Conservation (phyloP, 192 early-diverging fungal species). For the Backusella luteola region DNA sequence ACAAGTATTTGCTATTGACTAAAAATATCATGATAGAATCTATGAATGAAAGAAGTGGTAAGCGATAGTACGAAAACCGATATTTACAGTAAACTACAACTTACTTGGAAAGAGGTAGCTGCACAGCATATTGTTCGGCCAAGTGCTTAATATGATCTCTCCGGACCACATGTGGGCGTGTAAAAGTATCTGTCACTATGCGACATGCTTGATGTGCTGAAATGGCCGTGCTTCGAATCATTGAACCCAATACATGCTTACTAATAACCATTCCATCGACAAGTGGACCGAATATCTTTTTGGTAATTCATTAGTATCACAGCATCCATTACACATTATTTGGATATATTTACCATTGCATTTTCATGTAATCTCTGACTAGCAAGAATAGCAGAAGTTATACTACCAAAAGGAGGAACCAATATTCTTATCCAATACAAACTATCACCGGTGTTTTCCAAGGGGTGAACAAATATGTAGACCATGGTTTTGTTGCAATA, state of each 20-base stretch:
- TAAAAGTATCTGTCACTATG: conserved; percentile 48
- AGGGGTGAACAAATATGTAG: conserved; percentile 68
- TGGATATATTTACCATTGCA: conserved; percentile 39
- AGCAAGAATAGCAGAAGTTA: conserved; percentile 14
- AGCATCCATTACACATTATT: too few relatives aligned
- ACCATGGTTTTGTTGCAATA: conserved; percentile 35
- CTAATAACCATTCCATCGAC: conserved; percentile 71
- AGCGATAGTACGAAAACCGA: neutral
- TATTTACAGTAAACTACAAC: neutral
- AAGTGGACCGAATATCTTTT: conserved; percentile 65
- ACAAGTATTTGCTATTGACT: neutral
- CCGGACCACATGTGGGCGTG: conserved; percentile 49
- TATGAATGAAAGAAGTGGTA: neutral
- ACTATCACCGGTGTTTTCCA: conserved; percentile 51
- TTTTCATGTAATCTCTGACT: conserved; percentile 41
- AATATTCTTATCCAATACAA: conserved; percentile 69
- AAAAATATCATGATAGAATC: conserved; percentile 10
- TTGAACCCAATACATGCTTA: conserved; percentile 59
- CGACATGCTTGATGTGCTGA: conserved; percentile 58
- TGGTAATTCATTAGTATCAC: neutral
- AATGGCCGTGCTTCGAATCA: conserved; percentile 75
- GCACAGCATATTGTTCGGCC: conserved; percentile 25
- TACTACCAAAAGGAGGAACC: conserved; percentile 30
- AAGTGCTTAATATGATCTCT: conserved; percentile 45
- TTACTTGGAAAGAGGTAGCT: conserved; percentile 38